These are phyloP conservation scores for Stephanodiscus triporus DNA, from an alignment of 108 stramenopile genomes.

Conservation along the genomic window DNA sequence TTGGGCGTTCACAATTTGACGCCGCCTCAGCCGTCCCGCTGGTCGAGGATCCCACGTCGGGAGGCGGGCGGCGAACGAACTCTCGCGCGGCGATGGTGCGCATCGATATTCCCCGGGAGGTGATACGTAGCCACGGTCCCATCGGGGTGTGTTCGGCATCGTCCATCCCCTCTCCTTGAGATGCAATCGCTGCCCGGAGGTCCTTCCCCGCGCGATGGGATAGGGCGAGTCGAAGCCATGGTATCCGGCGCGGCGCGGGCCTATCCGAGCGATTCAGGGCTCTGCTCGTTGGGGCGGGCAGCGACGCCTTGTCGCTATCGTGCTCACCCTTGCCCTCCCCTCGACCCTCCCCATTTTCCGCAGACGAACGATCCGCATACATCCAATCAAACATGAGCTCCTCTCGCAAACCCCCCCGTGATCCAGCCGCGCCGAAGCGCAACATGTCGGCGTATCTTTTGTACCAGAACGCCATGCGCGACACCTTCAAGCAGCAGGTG, in stretches of 20 bases:
- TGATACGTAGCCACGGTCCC: no score
- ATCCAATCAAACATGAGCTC: conserved; percentile 17
- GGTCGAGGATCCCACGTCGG: no score
- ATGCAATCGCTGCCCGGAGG: background rate
- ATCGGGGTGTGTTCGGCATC: no score
- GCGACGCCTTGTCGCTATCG: background rate
- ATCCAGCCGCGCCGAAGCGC: conserved; percentile 82
- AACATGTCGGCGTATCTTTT: conserved; percentile 87
- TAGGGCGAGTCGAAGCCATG: background rate
- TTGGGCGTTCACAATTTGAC: no score
- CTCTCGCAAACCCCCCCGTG: conserved; percentile 46
- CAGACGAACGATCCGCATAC: background rate
- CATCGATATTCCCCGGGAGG: no score
- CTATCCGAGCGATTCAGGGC: background rate
- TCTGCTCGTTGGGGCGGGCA: background rate
- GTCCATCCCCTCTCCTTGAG: no score
- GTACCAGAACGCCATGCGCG: conserved; percentile 85
- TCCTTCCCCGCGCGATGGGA: background rate
- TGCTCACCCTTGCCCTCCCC: background rate
- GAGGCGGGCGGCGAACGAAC: no score
- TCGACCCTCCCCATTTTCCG: background rate
- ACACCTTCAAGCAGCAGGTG: conserved; percentile 67
- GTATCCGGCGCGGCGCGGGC: background rate
- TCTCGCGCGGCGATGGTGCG: no score
- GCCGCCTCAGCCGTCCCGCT: no score